These are phyloP conservation scores for Citrus mangshanensis DNA, from an alignment of 345 rosid genomes.

Conservation along the genomic window DNA sequence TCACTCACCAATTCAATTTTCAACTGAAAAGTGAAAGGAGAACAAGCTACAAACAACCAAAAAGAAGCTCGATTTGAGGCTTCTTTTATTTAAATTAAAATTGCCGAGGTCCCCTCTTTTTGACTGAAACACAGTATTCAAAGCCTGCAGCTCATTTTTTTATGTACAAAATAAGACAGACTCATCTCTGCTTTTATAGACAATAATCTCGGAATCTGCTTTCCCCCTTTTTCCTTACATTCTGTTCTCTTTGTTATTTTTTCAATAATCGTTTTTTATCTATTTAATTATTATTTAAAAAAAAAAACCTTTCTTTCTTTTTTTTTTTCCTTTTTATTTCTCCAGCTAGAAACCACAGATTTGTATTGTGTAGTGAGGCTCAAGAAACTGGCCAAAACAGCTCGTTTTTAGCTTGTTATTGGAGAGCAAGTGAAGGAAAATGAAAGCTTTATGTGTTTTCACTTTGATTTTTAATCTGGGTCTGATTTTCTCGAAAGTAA, in stretches of 20 bases:
- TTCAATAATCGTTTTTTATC: background rate
- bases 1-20: conserved; percentile 17
- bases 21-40: conserved; percentile 15
- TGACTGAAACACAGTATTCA: conserved; percentile 32
- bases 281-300: background rate
- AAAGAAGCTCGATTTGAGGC: conserved; percentile 27
- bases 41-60: conserved; percentile 28
- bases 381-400: conserved; percentile 37
- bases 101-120: conserved; percentile 16
- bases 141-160: conserved; percentile 41
- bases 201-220: conserved; percentile 56
- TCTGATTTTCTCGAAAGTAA: conserved; percentile 29
- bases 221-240: conserved; percentile 30
- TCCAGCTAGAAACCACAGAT: conserved; percentile 15
- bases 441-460: conserved; percentile 32
- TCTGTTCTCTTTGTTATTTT: conserved; percentile 23
- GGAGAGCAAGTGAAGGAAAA: conserved; percentile 17
- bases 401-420: conserved; percentile 41
- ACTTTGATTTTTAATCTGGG: conserved; percentile 33
- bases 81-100: conserved; percentile 1
- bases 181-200: conserved; percentile 41
- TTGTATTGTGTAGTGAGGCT: conserved; percentile 7
- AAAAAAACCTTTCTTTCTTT: conserved; percentile 5
- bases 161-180: conserved; percentile 29
- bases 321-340: conserved; percentile 12